A percentile compares a stretch with the other conserved stretches of the same genome.
These are phyloP conservation scores for Naganishia sp. DNA, from an alignment of 1,284 basidiomycete species.

Conservation along the genomic window DNA sequence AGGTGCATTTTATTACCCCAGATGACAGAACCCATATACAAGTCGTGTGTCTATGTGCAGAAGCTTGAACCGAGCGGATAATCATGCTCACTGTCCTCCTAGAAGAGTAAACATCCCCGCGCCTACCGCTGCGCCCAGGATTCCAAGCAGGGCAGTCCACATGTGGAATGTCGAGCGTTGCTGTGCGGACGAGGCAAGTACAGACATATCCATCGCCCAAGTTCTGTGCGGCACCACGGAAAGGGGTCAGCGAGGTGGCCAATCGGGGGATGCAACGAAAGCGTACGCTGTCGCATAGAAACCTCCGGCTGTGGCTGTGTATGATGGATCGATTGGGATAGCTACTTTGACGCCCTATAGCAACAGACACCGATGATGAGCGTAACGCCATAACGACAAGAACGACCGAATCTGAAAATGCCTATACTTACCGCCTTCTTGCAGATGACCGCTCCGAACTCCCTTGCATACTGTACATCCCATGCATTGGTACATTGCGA, in stretches of 20 bases:
- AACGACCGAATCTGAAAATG: not conserved
- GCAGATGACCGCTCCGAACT: conserved; percentile 24
- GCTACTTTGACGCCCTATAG: conserved; percentile 8
- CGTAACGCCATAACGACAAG: not conserved
- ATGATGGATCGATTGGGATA: conserved; percentile 16
- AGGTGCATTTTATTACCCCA: too few species aligned
- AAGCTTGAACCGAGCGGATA: not conserved
- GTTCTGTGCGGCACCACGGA: not conserved
- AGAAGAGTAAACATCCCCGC: not conserved
- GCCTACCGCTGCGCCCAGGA: not conserved
- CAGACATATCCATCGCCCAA: not conserved
- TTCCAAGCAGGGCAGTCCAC: not conserved
- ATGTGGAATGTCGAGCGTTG: not conserved
- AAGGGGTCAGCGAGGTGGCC: not conserved
- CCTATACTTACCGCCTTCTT: conserved; percentile 26
- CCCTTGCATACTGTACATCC: conserved; percentile 28
- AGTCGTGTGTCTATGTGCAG: not conserved
- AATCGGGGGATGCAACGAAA: not conserved
- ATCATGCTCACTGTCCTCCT: not conserved
- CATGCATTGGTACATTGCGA: conserved; percentile 18
- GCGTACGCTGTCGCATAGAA: conserved; percentile 28
- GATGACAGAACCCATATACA: not conserved
- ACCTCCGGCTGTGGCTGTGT: conserved; percentile 27
- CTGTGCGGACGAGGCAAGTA: conserved; percentile 3
- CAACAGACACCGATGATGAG: not conserved